Percentiles rank a stretch among this genome's conserved stretches.
These are phyloP conservation scores for Sistotremastrum suecicum DNA, from an alignment of 768 basidiomycete genomes.

Conservation along the genomic window DNA sequence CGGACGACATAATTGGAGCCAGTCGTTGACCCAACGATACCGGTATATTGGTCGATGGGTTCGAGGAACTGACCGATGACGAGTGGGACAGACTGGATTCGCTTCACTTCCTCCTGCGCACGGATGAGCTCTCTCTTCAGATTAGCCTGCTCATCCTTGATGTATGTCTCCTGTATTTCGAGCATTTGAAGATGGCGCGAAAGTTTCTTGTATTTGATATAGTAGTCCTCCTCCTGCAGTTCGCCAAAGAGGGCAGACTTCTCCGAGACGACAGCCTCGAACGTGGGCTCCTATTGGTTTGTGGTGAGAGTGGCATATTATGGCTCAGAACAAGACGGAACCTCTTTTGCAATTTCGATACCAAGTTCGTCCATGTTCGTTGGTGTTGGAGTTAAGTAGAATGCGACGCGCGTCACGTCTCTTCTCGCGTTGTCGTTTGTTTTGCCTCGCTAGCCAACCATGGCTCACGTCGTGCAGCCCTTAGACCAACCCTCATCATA, in stretches of 20 bases:
- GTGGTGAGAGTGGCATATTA: neutral
- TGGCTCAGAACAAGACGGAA: slow-evolving; percentile 12
- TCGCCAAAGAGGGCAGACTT: slow-evolving; percentile 80
- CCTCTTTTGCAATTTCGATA: slow-evolving; percentile 72
- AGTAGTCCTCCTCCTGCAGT: slow-evolving; percentile 83
- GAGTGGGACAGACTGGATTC: slow-evolving; percentile 95
- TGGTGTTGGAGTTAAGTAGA: slow-evolving; percentile 8
- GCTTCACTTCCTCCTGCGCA: slow-evolving; percentile 98
- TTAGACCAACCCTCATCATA: slow-evolving; percentile 96
- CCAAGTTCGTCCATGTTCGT: slow-evolving; percentile 76
- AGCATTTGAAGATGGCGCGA: slow-evolving; percentile 91
- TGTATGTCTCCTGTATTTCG: slow-evolving; percentile 88
- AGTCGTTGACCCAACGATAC: slow-evolving; percentile 94
- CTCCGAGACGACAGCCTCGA: slow-evolving; percentile 77
- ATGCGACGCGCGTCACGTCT: slow-evolving; percentile 17
- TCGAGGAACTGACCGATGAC: slow-evolving; percentile 99
- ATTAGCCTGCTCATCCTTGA: slow-evolving; percentile 97
- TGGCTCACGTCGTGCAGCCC: slow-evolving; percentile 75
- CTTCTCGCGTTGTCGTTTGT: slow-evolving; percentile 4
- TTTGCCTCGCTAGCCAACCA: slow-evolving; percentile 18
- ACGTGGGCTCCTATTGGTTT: slow-evolving; percentile 63
- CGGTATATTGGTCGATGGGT: slow-evolving; percentile 94
- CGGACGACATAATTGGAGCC: slow-evolving; percentile 98
- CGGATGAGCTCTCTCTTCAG: slow-evolving; percentile 96
- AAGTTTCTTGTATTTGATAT: slow-evolving; percentile 95